A percentile compares a stretch with the other conserved stretches of the same genome.
Conservation (phyloP, 805 yeast genomes). For the Pichia manshurica region DNA sequence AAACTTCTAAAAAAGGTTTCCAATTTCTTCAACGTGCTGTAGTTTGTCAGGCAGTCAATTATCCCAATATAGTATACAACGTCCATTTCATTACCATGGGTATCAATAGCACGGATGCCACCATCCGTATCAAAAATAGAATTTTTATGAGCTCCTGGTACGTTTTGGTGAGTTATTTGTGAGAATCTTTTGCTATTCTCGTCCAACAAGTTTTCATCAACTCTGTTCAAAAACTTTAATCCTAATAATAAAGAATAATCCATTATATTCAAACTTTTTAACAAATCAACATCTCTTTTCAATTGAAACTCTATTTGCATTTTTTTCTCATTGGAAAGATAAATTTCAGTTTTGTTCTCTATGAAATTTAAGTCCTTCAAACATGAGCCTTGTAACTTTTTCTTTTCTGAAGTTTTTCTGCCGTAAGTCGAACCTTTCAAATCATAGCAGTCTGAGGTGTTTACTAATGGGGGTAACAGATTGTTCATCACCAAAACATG, state of each 20-base stretch:
- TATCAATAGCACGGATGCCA: slow-evolving; percentile 73
- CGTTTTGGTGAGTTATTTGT: slow-evolving; percentile 19
- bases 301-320: slow-evolving; percentile 62
- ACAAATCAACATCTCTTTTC: slow-evolving; percentile 63
- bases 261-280: slow-evolving; percentile 80
- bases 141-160: slow-evolving; percentile 10
- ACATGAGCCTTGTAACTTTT: slow-evolving; percentile 37
- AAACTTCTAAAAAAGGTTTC: slow-evolving; percentile 85
- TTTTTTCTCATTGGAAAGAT: slow-evolving; percentile 68
- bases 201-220: slow-evolving; percentile 31
- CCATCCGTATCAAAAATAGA: slow-evolving; percentile 46
- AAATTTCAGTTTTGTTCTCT: slow-evolving; percentile 54
- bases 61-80: slow-evolving; percentile 86
- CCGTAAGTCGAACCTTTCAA: slow-evolving; percentile 92
- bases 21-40: slow-evolving; percentile 62
- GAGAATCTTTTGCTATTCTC: slow-evolving; percentile 23
- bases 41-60: slow-evolving; percentile 86
- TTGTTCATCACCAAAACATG: slow-evolving; percentile 97
- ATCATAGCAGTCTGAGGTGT: slow-evolving; percentile 80
- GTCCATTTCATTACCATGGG: slow-evolving; percentile 50
- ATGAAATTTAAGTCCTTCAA: slow-evolving; percentile 89
- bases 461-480: slow-evolving; percentile 88
- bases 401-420: slow-evolving; percentile 43
- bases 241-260: slow-evolving; percentile 91
- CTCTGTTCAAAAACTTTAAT: slow-evolving; percentile 66